Percentiles rank a stretch among this genome's conserved stretches.
Evolutionary conservation across 306 rosid genomes (phyloP).

Genomic region (Casuarina equisetifolia): DNA sequence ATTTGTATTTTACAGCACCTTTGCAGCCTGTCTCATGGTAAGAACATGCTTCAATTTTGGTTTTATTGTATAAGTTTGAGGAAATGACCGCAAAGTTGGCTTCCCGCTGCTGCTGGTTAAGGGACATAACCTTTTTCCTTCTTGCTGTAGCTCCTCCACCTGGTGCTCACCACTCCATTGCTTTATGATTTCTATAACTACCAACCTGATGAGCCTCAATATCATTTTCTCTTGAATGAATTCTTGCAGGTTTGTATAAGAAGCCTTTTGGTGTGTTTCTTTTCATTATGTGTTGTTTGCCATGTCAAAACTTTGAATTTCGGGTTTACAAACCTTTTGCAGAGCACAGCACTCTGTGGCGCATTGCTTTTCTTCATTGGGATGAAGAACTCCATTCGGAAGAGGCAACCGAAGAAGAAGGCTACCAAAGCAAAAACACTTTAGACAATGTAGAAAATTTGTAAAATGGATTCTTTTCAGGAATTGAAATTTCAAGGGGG

Average conservation of each 20-base stretch:
- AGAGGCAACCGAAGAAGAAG: slow-evolving; percentile 68
- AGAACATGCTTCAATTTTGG: slow-evolving; percentile 20
- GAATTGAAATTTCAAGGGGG: slow-evolving; percentile 18
- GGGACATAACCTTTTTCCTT: not conserved
- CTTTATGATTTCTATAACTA: slow-evolving; percentile 83
- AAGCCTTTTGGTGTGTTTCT: not conserved
- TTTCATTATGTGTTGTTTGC: slow-evolving; percentile 2
- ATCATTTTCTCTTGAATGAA: slow-evolving; percentile 47
- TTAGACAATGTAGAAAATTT: slow-evolving; percentile 33
- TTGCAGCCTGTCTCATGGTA: slow-evolving; percentile 82
- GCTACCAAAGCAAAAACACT: slow-evolving; percentile 61
- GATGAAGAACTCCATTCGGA: slow-evolving; percentile 70
- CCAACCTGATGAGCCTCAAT: slow-evolving; percentile 37
- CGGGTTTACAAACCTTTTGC: slow-evolving; percentile 25
- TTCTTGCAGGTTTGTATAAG: slow-evolving; percentile 71
- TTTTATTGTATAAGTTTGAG: not conserved
- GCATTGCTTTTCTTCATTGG: slow-evolving; percentile 81
- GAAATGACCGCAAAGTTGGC: not conserved
- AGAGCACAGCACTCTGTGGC: slow-evolving; percentile 74
- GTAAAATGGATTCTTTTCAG: slow-evolving; percentile 14
- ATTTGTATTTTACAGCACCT: slow-evolving; percentile 65
- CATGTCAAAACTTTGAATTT: slow-evolving; percentile 6
- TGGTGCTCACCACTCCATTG: slow-evolving; percentile 62
- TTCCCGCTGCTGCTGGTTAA: not conserved
- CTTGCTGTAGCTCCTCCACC: slow-evolving; percentile 52